Evolutionary conservation across 306 rosid species (phyloP), one percentile per base, ranked within the genome.

Genomic region (Lathyrus aphaca): DNA sequence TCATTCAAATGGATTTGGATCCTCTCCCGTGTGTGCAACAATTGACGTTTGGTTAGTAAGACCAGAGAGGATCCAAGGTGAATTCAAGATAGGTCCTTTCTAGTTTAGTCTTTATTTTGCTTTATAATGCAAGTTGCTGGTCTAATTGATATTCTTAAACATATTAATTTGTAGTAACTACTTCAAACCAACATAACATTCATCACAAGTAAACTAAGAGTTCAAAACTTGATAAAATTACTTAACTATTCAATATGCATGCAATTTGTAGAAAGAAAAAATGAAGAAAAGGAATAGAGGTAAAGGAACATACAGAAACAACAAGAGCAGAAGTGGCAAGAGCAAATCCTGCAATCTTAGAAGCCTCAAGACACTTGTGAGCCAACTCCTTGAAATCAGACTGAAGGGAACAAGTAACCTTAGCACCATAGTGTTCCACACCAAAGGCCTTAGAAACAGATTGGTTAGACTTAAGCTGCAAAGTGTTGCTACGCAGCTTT

Each of bases 301-400:
- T 0, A 43, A 35, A 62, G 17, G 4, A 68, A 72, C 88, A 53
- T 86, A 95, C 99, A 75, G 99, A 91, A 67, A 95, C 97, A 69
- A 95, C 87, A 30, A 95, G 96, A 66, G 99, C 97, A 60, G 99
- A 95, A 63, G 99, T 89, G 58, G 97, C 99, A 68, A 95, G 99
- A 49, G 99, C 96, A 38, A 95, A 83, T 11, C 99, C 97, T 2
- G 99, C 97, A 56, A 95, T 80, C 80, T 95, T 95, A 64, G 96
- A 68, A 55, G 92, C 99, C 4, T 95, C 92, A 10, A 79, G 74
- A 74, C 80, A 91, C 61, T 87, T 95, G 13, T 82, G 73, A 48
- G 95, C 80, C 10, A 95, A 77, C 51, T 95, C 97, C 74, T 91
- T 89, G 18, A 82, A 64, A 71, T 82, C 78, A 59, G 72, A 5